Evolutionary conservation across 176 grass and related monocot species (phyloP).

Genomic region (Poa pratensis): DNA sequence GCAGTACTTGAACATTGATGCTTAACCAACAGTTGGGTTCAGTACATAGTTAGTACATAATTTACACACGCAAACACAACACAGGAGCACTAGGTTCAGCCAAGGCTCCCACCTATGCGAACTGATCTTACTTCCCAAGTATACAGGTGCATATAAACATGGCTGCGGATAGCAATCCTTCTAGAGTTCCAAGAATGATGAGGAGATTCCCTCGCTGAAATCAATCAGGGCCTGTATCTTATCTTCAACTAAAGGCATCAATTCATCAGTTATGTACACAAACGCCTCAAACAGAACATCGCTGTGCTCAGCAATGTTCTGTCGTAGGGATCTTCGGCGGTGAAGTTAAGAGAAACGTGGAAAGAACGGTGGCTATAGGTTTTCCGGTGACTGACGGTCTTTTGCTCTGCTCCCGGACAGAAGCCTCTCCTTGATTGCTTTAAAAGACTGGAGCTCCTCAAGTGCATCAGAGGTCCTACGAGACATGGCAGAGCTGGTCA

Average conservation of each 20-base stretch:
- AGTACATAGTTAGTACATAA: slow-evolving; percentile 41
- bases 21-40: slow-evolving; percentile 17
- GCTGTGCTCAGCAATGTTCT: slow-evolving; percentile 29
- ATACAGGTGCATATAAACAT: slow-evolving; percentile 51
- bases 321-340: background rate
- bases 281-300: slow-evolving; percentile 19
- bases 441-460: slow-evolving; percentile 72
- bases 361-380: slow-evolving; percentile 42
- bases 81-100: slow-evolving; percentile 23
- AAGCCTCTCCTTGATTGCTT: slow-evolving; percentile 68
- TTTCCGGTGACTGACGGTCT: slow-evolving; percentile 38
- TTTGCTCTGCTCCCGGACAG: slow-evolving; percentile 54
- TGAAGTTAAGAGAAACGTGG: slow-evolving; percentile 34
- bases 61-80: slow-evolving; percentile 37
- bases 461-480: slow-evolving; percentile 72
- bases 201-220: slow-evolving; percentile 40
- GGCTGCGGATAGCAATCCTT: background rate
- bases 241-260: slow-evolving; percentile 43
- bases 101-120: slow-evolving; percentile 42
- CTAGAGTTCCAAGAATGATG: slow-evolving; percentile 37
- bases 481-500: slow-evolving; percentile 57
- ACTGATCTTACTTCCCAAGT: slow-evolving; percentile 31
- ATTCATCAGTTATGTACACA: slow-evolving; percentile 52
- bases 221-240: slow-evolving; percentile 35
- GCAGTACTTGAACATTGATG: background rate